These are phyloP conservation scores for Metarhizium brunneum DNA, from an alignment of 2,329 filamentous ascomycete species.

Conservation along the genomic window DNA sequence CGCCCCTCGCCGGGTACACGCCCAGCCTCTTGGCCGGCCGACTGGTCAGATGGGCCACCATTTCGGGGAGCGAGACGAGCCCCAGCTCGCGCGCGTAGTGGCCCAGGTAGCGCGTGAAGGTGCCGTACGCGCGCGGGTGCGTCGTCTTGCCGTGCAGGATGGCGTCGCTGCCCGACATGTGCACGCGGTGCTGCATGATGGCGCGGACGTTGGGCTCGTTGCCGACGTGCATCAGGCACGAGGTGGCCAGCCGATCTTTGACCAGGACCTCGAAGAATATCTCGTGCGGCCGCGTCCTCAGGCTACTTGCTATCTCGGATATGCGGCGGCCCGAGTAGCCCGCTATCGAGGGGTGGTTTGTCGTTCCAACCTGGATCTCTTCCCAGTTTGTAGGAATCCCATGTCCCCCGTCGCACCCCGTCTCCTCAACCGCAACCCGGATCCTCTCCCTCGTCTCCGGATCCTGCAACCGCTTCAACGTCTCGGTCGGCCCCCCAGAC, in stretches of 20 bases:
- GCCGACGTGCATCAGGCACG: constrained; percentile 15
- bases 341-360: constrained; percentile 6
- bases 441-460: constrained; percentile 12
- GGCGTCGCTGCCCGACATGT: constrained; percentile 15
- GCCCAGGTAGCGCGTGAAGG: constrained; percentile 14
- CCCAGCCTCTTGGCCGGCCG: constrained; percentile 14
- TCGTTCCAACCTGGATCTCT: constrained; percentile 14
- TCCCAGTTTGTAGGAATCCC: constrained; percentile 18
- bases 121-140: constrained; percentile 16
- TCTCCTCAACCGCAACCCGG: constrained; percentile 13
- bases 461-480: constrained; percentile 11
- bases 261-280: constrained; percentile 13
- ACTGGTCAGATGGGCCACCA: constrained; percentile 14
- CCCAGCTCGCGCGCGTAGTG: constrained; percentile 14
- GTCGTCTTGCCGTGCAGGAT: constrained; percentile 15
- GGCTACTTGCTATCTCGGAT: constrained; percentile 10
- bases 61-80: constrained; percentile 12
- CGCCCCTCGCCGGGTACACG: constrained; percentile 13
- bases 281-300: constrained; percentile 8
- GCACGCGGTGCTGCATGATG: constrained; percentile 16
- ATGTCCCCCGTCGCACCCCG: constrained; percentile 16
- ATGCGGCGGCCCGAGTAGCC: constrained; percentile 12
- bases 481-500: constrained; percentile 13
- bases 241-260: constrained; percentile 14
- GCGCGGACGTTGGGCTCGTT: constrained; percentile 14